phyloP scores from a whole-genome alignment of 2,329 filamentous ascomycete species.

The Teratosphaeria pseudoeucalypti region DNA sequence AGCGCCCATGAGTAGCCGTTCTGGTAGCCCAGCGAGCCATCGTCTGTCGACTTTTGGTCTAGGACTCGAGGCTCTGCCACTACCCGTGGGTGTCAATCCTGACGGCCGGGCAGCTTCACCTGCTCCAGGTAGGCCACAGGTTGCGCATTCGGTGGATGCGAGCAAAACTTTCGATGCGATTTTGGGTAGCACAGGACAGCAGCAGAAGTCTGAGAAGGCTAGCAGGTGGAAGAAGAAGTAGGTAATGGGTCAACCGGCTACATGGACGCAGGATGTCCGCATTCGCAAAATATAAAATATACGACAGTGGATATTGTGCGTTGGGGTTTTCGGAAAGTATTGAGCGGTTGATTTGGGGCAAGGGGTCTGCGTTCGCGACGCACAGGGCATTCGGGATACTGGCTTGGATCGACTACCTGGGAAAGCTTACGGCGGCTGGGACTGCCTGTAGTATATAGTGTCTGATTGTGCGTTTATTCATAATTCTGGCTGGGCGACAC shows the following conservation, averaged over 20 bases:
- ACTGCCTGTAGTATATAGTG: background rate
- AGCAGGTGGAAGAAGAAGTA: background rate
- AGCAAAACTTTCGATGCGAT: slow-evolving; percentile 42
- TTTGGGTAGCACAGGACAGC: slow-evolving; percentile 20
- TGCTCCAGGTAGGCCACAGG: slow-evolving; percentile 15
- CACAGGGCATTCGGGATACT: background rate
- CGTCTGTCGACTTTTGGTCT: slow-evolving; percentile 36
- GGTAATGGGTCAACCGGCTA: background rate
- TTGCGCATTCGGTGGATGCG: slow-evolving; percentile 22
- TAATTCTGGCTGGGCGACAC: background rate
- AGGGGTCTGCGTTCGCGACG: background rate
- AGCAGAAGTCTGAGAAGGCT: slow-evolving; percentile 9
- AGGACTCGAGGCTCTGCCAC: slow-evolving; percentile 37
- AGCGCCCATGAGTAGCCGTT: background rate
- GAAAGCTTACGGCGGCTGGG: background rate
- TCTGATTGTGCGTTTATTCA: background rate
- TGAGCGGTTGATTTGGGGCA: background rate
- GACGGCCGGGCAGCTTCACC: slow-evolving; percentile 11
- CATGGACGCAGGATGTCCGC: background rate
- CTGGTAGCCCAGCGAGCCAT: slow-evolving; percentile 16
- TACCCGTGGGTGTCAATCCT: slow-evolving; percentile 34
- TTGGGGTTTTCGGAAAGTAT: too few relatives aligned
- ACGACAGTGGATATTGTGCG: too few relatives aligned
- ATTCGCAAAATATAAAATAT: background rate
- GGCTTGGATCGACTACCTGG: background rate